Evolutionary conservation across 108 stramenopile genomes (phyloP).

Genomic region (Aurantiochytrium sp.): DNA sequence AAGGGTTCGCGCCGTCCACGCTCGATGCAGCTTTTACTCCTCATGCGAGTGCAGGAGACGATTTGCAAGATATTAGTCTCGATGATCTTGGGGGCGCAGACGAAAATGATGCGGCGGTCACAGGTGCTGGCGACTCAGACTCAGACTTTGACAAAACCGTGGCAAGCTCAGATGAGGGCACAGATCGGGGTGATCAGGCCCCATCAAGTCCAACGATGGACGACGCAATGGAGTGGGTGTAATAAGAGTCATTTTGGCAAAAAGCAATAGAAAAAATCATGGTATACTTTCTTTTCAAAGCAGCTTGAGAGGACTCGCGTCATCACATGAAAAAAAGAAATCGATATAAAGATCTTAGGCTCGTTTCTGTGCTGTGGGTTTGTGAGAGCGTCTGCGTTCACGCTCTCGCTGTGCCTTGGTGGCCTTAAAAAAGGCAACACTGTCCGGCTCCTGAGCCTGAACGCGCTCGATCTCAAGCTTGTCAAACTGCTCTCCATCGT

Average conservation of each 20-base stretch:
- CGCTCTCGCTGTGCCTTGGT: constrained; percentile 21
- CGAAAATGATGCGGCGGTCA: too few species aligned
- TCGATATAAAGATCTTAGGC: neutral
- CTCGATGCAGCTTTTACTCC: too few species aligned
- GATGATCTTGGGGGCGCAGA: too few species aligned
- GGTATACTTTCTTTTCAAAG: neutral
- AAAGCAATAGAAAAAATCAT: neutral
- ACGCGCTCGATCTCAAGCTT: constrained; percentile 34
- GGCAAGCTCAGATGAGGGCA: neutral
- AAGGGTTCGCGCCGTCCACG: too few species aligned
- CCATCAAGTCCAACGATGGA: neutral
- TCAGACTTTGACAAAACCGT: too few species aligned
- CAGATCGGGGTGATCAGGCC: neutral
- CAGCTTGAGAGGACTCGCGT: neutral
- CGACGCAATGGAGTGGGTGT: neutral
- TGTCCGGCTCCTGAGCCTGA: constrained; percentile 26
- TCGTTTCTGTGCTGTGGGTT: neutral
- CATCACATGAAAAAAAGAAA: neutral
- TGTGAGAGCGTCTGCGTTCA: neutral
- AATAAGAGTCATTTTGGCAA: too few species aligned
- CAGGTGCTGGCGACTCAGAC: too few species aligned
- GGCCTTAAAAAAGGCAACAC: constrained; percentile 37
- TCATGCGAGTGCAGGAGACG: too few species aligned
- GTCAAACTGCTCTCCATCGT: constrained; percentile 42
- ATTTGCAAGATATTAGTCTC: too few species aligned